Conservation (phyloP, 495 filamentous ascomycete species). For the Lophiotrema nucula region DNA sequence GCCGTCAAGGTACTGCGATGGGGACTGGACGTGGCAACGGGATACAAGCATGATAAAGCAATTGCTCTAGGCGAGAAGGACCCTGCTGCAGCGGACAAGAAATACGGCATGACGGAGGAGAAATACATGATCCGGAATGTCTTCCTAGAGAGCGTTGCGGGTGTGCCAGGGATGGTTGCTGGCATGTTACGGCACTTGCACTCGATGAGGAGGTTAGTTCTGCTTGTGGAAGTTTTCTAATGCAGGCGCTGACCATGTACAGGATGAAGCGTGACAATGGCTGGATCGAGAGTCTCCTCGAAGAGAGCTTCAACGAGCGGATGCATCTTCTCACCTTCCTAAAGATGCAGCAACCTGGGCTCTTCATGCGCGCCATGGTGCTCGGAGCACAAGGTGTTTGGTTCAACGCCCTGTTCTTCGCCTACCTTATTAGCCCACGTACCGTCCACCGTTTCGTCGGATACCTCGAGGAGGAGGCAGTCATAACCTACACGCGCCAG, state of each 20-base stretch:
- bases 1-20: slow-evolving; percentile 63
- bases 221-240: too few species aligned
- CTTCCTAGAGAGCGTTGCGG: slow-evolving; percentile 92
- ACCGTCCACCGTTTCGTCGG: slow-evolving; percentile 96
- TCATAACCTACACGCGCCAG: slow-evolving; percentile 87
- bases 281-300: slow-evolving; percentile 86
- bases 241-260: too few species aligned
- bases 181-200: slow-evolving; percentile 89
- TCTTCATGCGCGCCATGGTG: slow-evolving; percentile 86
- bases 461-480: slow-evolving; percentile 95
- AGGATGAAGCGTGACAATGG: neutral
- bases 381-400: slow-evolving; percentile 83
- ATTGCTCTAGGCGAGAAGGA: slow-evolving; percentile 45
- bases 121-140: slow-evolving; percentile 84
- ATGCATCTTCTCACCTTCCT: slow-evolving; percentile 97
- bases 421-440: slow-evolving; percentile 83
- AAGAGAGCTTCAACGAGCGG: slow-evolving; percentile 92
- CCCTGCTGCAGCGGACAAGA: slow-evolving; percentile 42
- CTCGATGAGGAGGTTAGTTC: slow-evolving; percentile 73
- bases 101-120: slow-evolving; percentile 64
- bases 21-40: slow-evolving; percentile 66
- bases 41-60: slow-evolving; percentile 66
- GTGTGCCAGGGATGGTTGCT: slow-evolving; percentile 94
- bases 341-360: slow-evolving; percentile 82
- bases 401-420: slow-evolving; percentile 89